phyloP scores from a whole-genome alignment of 163 green algal genomes.

The Volvox carteri region DNA sequence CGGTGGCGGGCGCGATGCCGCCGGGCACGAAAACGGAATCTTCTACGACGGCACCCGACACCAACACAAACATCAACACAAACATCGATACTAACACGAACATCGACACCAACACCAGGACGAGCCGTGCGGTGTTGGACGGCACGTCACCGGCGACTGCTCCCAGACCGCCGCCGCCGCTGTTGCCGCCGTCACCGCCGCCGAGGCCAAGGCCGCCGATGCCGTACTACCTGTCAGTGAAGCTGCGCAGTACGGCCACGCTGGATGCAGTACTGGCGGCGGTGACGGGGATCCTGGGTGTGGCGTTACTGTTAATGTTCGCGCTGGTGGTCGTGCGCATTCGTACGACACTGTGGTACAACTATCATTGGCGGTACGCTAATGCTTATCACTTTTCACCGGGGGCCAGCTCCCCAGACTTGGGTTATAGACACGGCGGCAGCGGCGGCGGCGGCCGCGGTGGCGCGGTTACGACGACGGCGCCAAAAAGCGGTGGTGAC shows the following conservation, averaged over 20 bases:
- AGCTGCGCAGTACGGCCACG: background rate
- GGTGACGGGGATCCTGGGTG: background rate
- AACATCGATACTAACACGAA: background rate
- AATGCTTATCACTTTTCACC: no score
- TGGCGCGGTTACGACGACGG: no score
- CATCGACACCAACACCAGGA: background rate
- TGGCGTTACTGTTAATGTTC: background rate
- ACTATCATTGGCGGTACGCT: no score
- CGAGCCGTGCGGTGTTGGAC: no score
- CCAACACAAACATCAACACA: background rate
- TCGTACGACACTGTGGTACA: background rate
- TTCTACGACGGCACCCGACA: no score
- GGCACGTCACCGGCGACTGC: no score
- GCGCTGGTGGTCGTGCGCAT: background rate
- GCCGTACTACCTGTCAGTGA: conserved; percentile 1
- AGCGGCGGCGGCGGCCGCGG: no score
- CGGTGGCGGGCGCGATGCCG: no score
- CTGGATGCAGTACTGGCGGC: background rate
- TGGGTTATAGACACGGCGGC: no score
- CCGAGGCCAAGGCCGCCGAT: background rate
- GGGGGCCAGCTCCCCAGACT: no score
- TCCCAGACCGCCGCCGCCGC: background rate
- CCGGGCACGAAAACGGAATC: no score
- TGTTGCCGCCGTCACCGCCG: background rate
- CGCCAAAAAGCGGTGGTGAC: no score